Conservation (phyloP, 1,284 basidiomycete species). For the Coniferiporia weirii region DNA sequence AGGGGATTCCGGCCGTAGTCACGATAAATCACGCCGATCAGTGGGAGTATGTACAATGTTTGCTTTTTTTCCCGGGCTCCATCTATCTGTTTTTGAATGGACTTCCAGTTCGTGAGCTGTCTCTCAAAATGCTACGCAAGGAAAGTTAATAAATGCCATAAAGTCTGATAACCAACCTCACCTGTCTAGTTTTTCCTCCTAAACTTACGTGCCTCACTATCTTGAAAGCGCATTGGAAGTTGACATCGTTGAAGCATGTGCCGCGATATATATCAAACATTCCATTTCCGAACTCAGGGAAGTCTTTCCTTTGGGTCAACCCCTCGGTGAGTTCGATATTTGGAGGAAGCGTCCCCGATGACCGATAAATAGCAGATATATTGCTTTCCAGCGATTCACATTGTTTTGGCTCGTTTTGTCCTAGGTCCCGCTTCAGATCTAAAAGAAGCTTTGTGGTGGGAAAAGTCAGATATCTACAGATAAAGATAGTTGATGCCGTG, state of each 20-base stretch:
- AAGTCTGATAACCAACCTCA: background rate
- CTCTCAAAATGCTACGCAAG: conserved; percentile 18
- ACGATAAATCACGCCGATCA: conserved; percentile 43
- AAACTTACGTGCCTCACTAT: conserved; percentile 44
- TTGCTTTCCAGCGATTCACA: background rate
- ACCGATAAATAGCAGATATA: background rate
- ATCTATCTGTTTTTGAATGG: conserved; percentile 30
- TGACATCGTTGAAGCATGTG: conserved; percentile 40
- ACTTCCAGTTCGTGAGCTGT: conserved; percentile 49
- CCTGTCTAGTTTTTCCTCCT: conserved; percentile 37
- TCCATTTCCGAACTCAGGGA: background rate
- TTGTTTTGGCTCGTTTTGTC: background rate
- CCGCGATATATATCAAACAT: conserved; percentile 47
- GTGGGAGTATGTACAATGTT: conserved; percentile 40
- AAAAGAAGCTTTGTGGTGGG: background rate
- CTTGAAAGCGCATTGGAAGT: conserved; percentile 50
- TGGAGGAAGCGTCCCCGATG: background rate
- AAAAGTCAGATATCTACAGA: background rate
- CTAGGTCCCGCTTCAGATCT: background rate
- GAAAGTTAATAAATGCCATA: background rate
- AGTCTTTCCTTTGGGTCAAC: background rate
- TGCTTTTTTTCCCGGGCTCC: conserved; percentile 36
- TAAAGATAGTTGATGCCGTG: background rate
- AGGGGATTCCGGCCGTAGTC: background rate
- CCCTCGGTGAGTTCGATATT: conserved; percentile 4